Evolutionary conservation across 805 yeast species (phyloP), one percentile per base, ranked within the genome.

Genomic region (Martiniozyma abietophila): DNA sequence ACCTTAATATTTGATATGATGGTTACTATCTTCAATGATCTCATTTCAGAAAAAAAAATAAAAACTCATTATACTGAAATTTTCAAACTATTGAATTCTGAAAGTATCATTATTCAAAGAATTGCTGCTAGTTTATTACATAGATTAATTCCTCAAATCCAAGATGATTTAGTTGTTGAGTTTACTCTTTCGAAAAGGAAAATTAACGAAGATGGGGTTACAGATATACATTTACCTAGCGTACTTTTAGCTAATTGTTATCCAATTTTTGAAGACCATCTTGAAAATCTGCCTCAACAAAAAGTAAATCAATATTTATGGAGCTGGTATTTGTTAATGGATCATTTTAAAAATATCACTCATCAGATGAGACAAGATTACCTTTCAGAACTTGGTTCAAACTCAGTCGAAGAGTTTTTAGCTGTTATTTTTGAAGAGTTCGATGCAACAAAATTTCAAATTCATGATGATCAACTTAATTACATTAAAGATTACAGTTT

Each of bases 301-400:
- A 51, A 49, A 4, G 50, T 64, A 29, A 48, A 65, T 19, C 59
- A 53, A 15, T 80, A 70, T 48, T 44, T 80, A 22, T 78, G 82
- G 77, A 59, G 74, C 36, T 86, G 94, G 94, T 59, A 58, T 41
- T 59, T 83, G 35, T 53, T 81, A 0, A 64, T 81, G 42, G 60
- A 58, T 19, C 75, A 75, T 52, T 80, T 85, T 50, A 65, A 68
- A 33, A 73, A 75, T 38, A 68, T 80, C 5, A 73, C 92, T 1
- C 74, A 73, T 43, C 69, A 71, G 26, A 64, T 85, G 43, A 67
- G 86, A 37, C 66, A 71, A 29, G 61, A 65, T 27, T 81, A 80
- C 46, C 67, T 78, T 23, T 62, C 58, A 15, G 79, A 80, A 43
- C 50, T 85, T 36, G 71, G 69, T 18, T 65, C 63, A 18, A 69